Evolutionary conservation across 495 filamentous ascomycete species (phyloP).

Genomic region (Xylaria grammica): DNA sequence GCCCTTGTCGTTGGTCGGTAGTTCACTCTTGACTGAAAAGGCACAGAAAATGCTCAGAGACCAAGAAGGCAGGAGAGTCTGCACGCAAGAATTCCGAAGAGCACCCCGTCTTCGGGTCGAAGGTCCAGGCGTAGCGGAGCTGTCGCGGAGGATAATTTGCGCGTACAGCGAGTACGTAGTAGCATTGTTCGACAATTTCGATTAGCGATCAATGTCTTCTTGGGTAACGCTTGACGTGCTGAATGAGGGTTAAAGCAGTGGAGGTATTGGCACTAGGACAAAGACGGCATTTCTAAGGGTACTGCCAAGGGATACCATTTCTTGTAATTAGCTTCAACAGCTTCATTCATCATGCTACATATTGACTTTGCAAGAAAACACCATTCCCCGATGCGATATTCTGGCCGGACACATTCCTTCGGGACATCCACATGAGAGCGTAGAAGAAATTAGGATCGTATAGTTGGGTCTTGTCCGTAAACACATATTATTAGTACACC

Average conservation of each 20-base stretch:
- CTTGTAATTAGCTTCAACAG: background rate
- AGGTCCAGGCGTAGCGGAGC: background rate
- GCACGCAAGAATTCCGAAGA: constrained; percentile 13
- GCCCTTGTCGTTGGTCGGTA: constrained; percentile 7
- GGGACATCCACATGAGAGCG: background rate
- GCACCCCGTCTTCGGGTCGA: constrained; percentile 5
- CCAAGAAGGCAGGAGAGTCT: background rate
- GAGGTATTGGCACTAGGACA: background rate
- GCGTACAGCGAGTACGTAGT: constrained; percentile 11
- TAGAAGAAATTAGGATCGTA: background rate
- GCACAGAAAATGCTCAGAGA: background rate
- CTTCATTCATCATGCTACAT: constrained; percentile 1
- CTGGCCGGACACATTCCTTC: background rate
- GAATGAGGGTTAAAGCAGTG: background rate
- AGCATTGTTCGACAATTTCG: constrained; percentile 14
- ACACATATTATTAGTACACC: background rate
- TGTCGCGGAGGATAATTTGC: constrained; percentile 1
- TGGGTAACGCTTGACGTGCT: background rate
- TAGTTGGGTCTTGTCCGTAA: background rate
- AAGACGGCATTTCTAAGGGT: background rate
- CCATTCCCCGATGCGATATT: background rate
- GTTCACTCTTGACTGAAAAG: background rate
- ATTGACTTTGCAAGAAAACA: background rate
- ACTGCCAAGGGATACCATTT: background rate
- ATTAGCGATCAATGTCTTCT: background rate